Evolutionary conservation across 2,329 filamentous ascomycete species (phyloP).

Genomic region (Macrophomina tecta): DNA sequence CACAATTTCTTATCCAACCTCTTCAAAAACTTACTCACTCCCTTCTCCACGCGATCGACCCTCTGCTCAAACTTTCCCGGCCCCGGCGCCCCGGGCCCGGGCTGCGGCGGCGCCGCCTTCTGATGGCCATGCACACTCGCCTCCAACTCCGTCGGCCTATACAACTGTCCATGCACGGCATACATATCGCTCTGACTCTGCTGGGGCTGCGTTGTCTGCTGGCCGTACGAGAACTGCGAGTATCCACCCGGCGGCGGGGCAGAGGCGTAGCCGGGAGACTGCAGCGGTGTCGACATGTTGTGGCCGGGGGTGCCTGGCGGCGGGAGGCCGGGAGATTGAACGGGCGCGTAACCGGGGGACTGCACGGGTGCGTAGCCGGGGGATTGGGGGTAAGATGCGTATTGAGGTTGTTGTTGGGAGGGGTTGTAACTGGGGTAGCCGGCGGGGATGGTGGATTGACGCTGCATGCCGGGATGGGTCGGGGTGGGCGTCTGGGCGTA

Average conservation of each 20-base stretch:
- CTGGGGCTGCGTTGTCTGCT: not conserved
- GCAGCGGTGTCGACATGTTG: slow-evolving; percentile 34
- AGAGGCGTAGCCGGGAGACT: slow-evolving; percentile 42
- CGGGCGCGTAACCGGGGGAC: slow-evolving; percentile 34
- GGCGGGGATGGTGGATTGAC: slow-evolving; percentile 40
- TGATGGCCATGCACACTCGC: slow-evolving; percentile 46
- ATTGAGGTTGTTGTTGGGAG: slow-evolving; percentile 43
- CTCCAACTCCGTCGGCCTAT: slow-evolving; percentile 71
- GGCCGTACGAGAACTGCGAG: slow-evolving; percentile 58
- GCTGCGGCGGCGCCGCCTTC: slow-evolving; percentile 35
- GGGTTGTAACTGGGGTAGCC: slow-evolving; percentile 27
- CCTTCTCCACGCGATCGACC: slow-evolving; percentile 71
- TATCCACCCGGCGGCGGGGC: slow-evolving; percentile 60
- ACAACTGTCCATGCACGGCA: slow-evolving; percentile 70
- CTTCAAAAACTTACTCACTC: slow-evolving; percentile 74
- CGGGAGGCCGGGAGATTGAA: slow-evolving; percentile 33
- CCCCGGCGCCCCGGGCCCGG: slow-evolving; percentile 32
- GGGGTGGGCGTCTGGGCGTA: slow-evolving; percentile 33
- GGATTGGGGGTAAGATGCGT: slow-evolving; percentile 45
- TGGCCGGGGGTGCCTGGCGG: slow-evolving; percentile 24
- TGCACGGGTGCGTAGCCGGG: slow-evolving; percentile 38
- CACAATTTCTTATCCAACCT: slow-evolving; percentile 78
- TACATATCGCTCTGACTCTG: slow-evolving; percentile 50
- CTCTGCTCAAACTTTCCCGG: slow-evolving; percentile 67
- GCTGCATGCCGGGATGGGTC: slow-evolving; percentile 36